Base-by-base conservation (phyloP, 106 monocot species). In the Phalaenopsis aphrodite region DNA sequence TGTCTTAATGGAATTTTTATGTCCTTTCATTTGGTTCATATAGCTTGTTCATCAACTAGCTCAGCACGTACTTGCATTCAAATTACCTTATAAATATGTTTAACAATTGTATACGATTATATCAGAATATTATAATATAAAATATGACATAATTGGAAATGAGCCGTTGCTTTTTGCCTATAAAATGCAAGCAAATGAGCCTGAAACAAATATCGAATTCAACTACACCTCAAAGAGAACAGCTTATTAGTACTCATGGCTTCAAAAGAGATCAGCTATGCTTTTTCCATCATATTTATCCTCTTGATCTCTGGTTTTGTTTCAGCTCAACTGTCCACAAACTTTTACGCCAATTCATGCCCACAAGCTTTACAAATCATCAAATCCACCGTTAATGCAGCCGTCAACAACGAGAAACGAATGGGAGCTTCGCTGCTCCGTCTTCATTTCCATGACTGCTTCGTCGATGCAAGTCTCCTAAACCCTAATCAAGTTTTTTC, bases 401-500 rank as follows among this genome's bases (percentile, higher is more conserved):
- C 91, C 2, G 78, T 91, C 49, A 6, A 65, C 0, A 91, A 76
- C 1, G 88, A 91, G 82, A 84, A 56, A 38, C 69, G 91, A 24
- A 87, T 88, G 82, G 89, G 88, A 1, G 90, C 90, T 12, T 88
- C 86, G 1, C 79, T 89, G 30, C 85, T 87, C n/a, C 87, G 92
- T 42, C 88, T 92, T 78, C 88, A 86, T 82, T 91, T 87, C 77
- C 90, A 91, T 14, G 88, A 87, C 79, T 87, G 85, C 72, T 91
- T 91, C 67, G 87, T 87, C 15, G 83, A 87, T 52, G 91, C 85
- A 85, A 14, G 24, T 15, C 52, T 36, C 18, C 18, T 61, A 18
- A 61, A 57, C 52, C 52, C 2, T 52, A 15, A 52, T 10, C 52
- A 52, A 12, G 3, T 1, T 12, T 12, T 12, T 52, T 52, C 12